These are phyloP conservation scores for Claviceps purpurea DNA, from an alignment of 2,329 filamentous ascomycete species.

Conservation along the genomic window DNA sequence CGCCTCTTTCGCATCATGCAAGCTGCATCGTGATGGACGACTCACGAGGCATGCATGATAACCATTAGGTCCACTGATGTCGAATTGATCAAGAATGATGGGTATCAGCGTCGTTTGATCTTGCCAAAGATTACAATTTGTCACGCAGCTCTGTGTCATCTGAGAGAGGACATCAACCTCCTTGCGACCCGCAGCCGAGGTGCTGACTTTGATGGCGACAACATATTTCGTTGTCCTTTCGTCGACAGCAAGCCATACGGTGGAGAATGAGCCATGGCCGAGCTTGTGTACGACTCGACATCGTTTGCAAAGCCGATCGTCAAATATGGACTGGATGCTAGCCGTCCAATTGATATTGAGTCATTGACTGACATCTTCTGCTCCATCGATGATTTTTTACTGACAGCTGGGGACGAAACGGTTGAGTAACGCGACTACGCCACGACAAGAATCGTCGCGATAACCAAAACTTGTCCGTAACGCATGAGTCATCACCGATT, in stretches of 20 bases:
- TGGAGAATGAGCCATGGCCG: too few relatives aligned
- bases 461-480: conserved; percentile 12
- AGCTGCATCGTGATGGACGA: conserved; percentile 14
- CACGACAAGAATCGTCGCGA: too few relatives aligned
- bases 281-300: conserved; percentile 19
- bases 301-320: conserved; percentile 22
- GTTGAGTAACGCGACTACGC: too few relatives aligned
- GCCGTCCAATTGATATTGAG: too few relatives aligned
- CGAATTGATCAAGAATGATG: conserved; percentile 13
- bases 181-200: too few relatives aligned
- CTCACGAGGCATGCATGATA: conserved; percentile 17
- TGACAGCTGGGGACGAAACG: too few relatives aligned
- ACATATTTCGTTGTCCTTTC: too few relatives aligned
- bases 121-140: neutral
- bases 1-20: conserved; percentile 11
- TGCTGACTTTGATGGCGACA: conserved; percentile 10
- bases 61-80: conserved; percentile 3
- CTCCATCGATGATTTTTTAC: too few relatives aligned
- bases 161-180: conserved; percentile 13
- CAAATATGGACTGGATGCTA: conserved; percentile 2
- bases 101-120: conserved; percentile 8
- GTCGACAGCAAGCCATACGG: too few relatives aligned
- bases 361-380: too few relatives aligned
- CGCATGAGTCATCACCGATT: too few relatives aligned
- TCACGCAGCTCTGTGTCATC: neutral